phyloP scores from a whole-genome alignment of 2,329 filamentous ascomycete genomes.

The Dactylellina leptospora region DNA sequence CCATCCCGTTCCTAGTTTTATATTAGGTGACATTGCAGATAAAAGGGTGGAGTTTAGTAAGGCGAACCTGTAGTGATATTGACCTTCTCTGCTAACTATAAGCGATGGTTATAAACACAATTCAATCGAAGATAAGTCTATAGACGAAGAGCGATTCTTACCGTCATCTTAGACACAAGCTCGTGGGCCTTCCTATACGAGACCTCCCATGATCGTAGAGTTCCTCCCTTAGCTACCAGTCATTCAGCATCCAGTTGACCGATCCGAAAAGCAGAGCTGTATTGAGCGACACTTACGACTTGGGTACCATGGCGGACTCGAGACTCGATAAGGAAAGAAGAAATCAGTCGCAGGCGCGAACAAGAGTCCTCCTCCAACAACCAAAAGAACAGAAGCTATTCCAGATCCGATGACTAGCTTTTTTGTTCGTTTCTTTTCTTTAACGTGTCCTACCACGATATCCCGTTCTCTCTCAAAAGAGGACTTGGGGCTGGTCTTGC shows the following conservation, averaged over 20 bases:
- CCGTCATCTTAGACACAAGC: conserved; percentile 31
- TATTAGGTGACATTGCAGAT: conserved; percentile 17
- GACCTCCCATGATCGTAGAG: conserved; percentile 16
- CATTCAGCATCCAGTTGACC: neutral
- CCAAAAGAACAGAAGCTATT: conserved; percentile 9
- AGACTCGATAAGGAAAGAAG: conserved; percentile 68
- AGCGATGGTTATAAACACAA: neutral
- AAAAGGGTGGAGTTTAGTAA: conserved; percentile 58
- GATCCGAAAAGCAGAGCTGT: too few relatives aligned
- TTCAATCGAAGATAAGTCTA: too few relatives aligned
- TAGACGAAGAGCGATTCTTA: neutral
- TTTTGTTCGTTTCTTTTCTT: conserved; percentile 7
- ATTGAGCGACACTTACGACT: conserved; percentile 9
- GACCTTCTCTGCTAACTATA: conserved; percentile 78
- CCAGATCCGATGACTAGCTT: conserved; percentile 24
- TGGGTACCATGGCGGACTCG: conserved; percentile 64
- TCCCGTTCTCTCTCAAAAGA: conserved; percentile 27
- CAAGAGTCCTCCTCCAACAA: conserved; percentile 6
- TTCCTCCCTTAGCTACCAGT: conserved; percentile 25
- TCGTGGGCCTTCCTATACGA: conserved; percentile 29
- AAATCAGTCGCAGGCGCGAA: conserved; percentile 68
- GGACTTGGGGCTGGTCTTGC: conserved; percentile 6
- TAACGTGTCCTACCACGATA: neutral
- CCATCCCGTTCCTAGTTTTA: conserved; percentile 29
- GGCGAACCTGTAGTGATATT: conserved; percentile 80